Evolutionary conservation across 2,329 filamentous ascomycete species (phyloP).

Genomic region (Fusarium palustre): DNA sequence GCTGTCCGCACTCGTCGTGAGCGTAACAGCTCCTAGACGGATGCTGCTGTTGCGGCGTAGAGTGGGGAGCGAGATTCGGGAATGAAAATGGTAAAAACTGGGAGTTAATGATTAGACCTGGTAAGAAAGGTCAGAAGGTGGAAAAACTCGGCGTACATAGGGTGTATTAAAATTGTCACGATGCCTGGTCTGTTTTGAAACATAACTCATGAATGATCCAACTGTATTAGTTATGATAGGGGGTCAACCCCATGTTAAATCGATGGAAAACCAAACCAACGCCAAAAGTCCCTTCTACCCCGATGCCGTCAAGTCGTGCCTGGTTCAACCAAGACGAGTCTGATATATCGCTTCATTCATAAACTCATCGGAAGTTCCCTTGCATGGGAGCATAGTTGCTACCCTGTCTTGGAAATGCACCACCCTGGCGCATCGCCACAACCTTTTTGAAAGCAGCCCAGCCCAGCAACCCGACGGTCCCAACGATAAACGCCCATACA

Average conservation of each 20-base stretch:
- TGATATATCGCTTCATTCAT: background rate
- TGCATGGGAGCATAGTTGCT: slow-evolving; percentile 49
- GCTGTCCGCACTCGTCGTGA: slow-evolving; percentile 81
- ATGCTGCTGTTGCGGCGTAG: slow-evolving; percentile 40
- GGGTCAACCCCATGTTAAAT: slow-evolving; percentile 16
- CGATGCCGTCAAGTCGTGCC: background rate
- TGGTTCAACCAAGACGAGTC: background rate
- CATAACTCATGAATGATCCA: slow-evolving; percentile 11
- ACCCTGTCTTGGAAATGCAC: slow-evolving; percentile 47
- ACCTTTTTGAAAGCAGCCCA: slow-evolving; percentile 68
- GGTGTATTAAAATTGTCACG: slow-evolving; percentile 45
- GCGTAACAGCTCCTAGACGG: slow-evolving; percentile 53
- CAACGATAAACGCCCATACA: slow-evolving; percentile 72
- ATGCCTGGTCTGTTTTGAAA: slow-evolving; percentile 36
- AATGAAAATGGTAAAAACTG: slow-evolving; percentile 16
- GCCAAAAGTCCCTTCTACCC: slow-evolving; percentile 21
- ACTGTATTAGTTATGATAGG: slow-evolving; percentile 3
- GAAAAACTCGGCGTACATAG: slow-evolving; percentile 46
- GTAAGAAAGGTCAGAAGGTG: slow-evolving; percentile 32
- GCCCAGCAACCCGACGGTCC: slow-evolving; percentile 67
- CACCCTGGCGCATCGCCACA: slow-evolving; percentile 55
- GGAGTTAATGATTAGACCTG: slow-evolving; percentile 44
- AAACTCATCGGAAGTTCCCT: slow-evolving; percentile 38
- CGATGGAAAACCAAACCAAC: slow-evolving; percentile 22
- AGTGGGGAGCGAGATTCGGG: slow-evolving; percentile 3